Evolutionary conservation across 495 filamentous ascomycete genomes (phyloP), one percentile per base, ranked within the genome.

Genomic region (Letharia columbiana): DNA sequence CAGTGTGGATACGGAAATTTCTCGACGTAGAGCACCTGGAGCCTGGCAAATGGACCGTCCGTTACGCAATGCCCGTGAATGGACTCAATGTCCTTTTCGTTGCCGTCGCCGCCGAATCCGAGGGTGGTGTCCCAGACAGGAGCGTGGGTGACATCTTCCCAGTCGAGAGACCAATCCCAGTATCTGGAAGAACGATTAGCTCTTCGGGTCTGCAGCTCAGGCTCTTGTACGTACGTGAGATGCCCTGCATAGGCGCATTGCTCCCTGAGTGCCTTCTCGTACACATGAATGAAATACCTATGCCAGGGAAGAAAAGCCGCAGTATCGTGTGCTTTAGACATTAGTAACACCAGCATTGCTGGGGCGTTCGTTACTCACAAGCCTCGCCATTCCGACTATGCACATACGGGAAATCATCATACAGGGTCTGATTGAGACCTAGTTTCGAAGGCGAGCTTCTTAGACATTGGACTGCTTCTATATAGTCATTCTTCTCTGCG

Each of bases 281-380:
- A 80, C 4, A 75, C 68, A 31, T 72, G 69, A 7, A 81, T 37
- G 52, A 79, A 80, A 65, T 81, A 81, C 60, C 82, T 74, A 67
- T 85, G 82, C 74, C 78, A 84, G 15, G 79, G 77, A 17, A 83
- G 68, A 69, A 84, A 83, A 33, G 68, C 66, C 0, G 77, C 69
- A 57, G 69, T 33, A 23, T 62, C 23, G 39, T 71, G 67, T 23
- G 61, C 68, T 72, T 63, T 11, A 65, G 37, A 58, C 56, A 33
- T 56, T 9, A 56, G 28, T 20, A 35, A 56, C 52, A 56, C 52
- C 52, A 56, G 28, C 0, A 18, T 18, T 13, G 5, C 12, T 15
- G 13, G 28, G 28, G 12, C 31, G 4, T 56, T 8, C 28, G 1
- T 52, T 33, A 57, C 54, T 37, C 54, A 57, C 54, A 57, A 35